Conservation (phyloP, 345 rosid genomes). For the Noccaea bulbosa region DNA sequence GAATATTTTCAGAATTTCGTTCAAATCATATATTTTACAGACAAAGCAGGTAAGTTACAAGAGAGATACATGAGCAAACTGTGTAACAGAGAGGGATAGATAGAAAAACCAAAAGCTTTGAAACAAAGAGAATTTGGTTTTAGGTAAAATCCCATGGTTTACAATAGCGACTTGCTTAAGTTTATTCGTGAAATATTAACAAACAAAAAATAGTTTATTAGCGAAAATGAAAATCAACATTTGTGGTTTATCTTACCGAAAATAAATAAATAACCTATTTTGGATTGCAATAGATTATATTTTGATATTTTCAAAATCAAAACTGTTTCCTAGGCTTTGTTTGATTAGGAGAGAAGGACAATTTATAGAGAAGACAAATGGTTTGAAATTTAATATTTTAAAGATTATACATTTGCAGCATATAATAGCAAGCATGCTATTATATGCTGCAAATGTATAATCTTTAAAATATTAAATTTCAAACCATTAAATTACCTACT, state of each 20-base stretch:
- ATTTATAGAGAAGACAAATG: slow-evolving; percentile 14
- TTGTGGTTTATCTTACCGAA: slow-evolving; percentile 11
- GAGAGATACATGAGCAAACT: slow-evolving; percentile 7
- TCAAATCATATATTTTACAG: not conserved
- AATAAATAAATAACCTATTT: not conserved
- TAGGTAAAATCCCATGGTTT: not conserved
- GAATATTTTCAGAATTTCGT: not conserved
- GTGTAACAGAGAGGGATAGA: not conserved
- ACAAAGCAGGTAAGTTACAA: not conserved
- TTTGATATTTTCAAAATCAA: not conserved
- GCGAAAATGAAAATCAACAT: not conserved
- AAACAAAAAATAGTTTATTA: too few relatives aligned
- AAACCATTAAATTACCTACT: not conserved
- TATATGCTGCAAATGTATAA: not conserved
- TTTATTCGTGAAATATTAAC: not conserved
- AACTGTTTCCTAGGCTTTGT: not conserved
- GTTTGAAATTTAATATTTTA: not conserved
- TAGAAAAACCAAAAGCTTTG: slow-evolving; percentile 14
- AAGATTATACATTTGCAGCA: not conserved
- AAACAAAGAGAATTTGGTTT: slow-evolving; percentile 2
- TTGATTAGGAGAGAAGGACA: slow-evolving; percentile 27
- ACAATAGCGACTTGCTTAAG: not conserved
- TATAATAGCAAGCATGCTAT: too few relatives aligned
- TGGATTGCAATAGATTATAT: not conserved
- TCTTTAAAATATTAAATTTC: not conserved